A percentile compares a stretch with the other conserved stretches of the same genome.
Evolutionary conservation across 331 rosid genomes (phyloP).

Genomic region (Quercus tomentella): DNA sequence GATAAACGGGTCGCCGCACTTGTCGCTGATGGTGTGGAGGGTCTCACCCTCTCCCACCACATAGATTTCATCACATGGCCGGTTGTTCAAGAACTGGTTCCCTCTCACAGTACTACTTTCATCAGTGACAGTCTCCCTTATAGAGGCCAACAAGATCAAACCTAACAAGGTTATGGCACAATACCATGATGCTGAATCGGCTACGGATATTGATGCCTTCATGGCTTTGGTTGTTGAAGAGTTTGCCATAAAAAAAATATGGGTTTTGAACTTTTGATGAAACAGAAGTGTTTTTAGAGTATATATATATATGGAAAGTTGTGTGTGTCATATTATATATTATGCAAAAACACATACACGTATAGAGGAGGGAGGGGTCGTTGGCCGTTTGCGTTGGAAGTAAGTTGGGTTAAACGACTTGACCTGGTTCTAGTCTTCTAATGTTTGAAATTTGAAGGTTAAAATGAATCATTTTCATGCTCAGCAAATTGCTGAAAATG

Average conservation of each 20-base stretch:
- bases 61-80: conserved; percentile 82
- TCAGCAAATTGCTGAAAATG: background rate
- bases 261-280: background rate
- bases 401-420: conserved; percentile 28
- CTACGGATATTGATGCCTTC: conserved; percentile 8
- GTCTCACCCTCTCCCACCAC: conserved; percentile 93
- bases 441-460: background rate
- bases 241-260: background rate
- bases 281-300: background rate
- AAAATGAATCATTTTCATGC: background rate
- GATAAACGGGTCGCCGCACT: conserved; percentile 77
- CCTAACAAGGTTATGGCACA: conserved; percentile 40
- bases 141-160: conserved; percentile 46
- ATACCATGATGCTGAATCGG: conserved; percentile 62
- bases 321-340: too few relatives aligned
- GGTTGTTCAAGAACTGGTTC: conserved; percentile 16
- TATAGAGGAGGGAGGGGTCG: background rate
- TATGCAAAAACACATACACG: background rate
- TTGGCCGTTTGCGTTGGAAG: conserved; percentile 20
- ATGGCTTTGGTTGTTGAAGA: background rate
- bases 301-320: background rate
- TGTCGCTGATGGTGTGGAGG: conserved; percentile 79
- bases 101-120: conserved; percentile 25
- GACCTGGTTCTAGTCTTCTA: conserved; percentile 16
- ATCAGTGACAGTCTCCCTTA: conserved; percentile 30